Evolutionary conservation across 163 green algal genomes (phyloP).

Genomic region (Chlamydomonas reinhardtii): DNA sequence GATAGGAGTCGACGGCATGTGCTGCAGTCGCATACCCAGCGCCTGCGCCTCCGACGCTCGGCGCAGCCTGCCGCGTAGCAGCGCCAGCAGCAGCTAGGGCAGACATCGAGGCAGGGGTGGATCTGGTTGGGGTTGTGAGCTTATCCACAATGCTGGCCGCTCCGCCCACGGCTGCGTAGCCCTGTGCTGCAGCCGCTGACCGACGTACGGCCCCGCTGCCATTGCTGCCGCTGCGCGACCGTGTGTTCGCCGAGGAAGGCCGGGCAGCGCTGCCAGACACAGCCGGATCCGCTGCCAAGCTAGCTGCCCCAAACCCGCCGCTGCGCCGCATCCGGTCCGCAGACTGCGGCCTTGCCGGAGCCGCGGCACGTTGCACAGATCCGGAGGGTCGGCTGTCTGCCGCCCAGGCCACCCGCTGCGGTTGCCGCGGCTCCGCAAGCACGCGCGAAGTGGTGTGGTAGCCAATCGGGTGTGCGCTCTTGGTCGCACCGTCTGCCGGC

Average conservation of each 20-base stretch:
- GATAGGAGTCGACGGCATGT: background rate
- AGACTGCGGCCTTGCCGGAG: background rate
- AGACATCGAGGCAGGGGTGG: background rate
- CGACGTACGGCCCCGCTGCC: background rate
- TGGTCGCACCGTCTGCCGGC: background rate
- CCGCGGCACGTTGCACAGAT: background rate
- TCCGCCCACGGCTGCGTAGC: background rate
- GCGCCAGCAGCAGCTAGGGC: background rate
- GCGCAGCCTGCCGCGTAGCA: background rate
- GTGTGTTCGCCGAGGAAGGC: too few relatives aligned
- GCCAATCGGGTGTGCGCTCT: background rate
- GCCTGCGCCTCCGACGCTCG: background rate
- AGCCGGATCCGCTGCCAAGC: too few relatives aligned
- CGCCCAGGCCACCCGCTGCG: background rate
- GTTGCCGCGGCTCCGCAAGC: background rate
- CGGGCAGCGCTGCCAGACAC: too few relatives aligned
- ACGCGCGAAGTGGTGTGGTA: background rate
- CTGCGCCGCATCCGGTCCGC: background rate
- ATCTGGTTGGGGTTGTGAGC: constrained; percentile 25
- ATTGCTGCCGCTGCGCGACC: background rate
- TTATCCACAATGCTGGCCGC: background rate
- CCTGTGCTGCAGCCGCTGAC: background rate
- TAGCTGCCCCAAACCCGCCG: too few relatives aligned
- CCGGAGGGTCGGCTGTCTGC: background rate
- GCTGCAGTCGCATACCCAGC: background rate